phyloP scores from a whole-genome alignment of 768 basidiomycete genomes.

The Infundibulicybe gibba region DNA sequence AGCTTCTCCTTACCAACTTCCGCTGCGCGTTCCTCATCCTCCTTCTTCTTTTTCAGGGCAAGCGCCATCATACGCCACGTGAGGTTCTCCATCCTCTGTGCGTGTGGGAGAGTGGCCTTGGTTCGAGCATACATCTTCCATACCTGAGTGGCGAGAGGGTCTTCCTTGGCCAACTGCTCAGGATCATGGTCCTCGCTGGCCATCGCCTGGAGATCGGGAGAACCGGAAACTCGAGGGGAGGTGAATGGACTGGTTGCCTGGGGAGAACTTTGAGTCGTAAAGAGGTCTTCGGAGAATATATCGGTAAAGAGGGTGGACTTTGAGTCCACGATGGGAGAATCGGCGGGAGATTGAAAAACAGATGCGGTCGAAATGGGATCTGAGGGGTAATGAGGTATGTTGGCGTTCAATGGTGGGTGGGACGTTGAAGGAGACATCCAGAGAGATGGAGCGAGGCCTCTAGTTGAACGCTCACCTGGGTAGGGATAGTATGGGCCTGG shows the following conservation, averaged over 20 bases:
- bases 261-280: conserved; percentile 36
- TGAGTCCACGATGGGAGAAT: conserved; percentile 46
- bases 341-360: conserved; percentile 10
- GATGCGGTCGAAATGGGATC: conserved; percentile 33
- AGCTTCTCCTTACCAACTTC: conserved; percentile 14
- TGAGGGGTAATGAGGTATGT: conserved; percentile 28
- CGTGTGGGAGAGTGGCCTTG: conserved; percentile 86
- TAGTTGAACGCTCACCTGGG: conserved; percentile 45
- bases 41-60: conserved; percentile 85
- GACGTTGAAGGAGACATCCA: conserved; percentile 76
- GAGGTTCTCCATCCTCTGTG: conserved; percentile 95
- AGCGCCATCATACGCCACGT: conserved; percentile 99
- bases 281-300: conserved; percentile 69
- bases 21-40: conserved; percentile 47
- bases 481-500: conserved; percentile 18
- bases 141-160: conserved; percentile 92
- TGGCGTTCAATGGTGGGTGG: conserved; percentile 32
- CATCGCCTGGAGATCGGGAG: conserved; percentile 57
- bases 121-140: conserved; percentile 96
- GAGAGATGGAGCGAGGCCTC: conserved; percentile 67
- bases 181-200: conserved; percentile 47
- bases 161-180: conserved; percentile 70
- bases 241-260: conserved; percentile 52
- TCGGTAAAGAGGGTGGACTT: conserved; percentile 66
- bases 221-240: conserved; percentile 64